Base-by-base conservation (phyloP, 2,329 filamentous ascomycete species). In the Remersonia thermophila region DNA sequence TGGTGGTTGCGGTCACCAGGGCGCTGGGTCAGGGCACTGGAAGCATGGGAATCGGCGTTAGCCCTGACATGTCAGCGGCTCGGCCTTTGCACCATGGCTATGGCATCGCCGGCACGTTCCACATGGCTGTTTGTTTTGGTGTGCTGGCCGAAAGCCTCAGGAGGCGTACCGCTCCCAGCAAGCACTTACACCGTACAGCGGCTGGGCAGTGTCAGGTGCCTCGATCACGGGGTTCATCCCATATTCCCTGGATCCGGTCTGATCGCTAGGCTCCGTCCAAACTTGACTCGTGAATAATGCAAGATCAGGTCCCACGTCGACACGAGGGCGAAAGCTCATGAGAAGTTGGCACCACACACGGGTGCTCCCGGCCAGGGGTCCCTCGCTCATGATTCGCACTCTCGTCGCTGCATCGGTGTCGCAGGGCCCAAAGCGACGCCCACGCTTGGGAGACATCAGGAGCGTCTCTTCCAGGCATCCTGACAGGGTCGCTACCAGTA, bases 281-380 rank as follows among this genome's bases (percentile, higher is more conserved):
- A n/a, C n/a, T n/a, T n/a, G n/a, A n/a, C n/a, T n/a, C n/a, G n/a
- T n/a, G n/a, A n/a, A n/a, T n/a, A 27, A 25, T 37, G 40, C 40
- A 41, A 33, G 35, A 41, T 39, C 16, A 33, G 37, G 36, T 15
- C 30, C 29, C 35, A 29, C 30, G 32, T 41, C 27, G 17, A 42
- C 5, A n/a, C n/a, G n/a, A n/a, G n/a, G n/a, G n/a, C n/a, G n/a
- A n/a, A n/a, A n/a, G n/a, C n/a, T n/a, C n/a, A n/a, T n/a, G n/a
- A n/a, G n/a, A 8, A 18, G 5, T 23, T 27, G 33, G 33, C 35
- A 26, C 28, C 26, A 30, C 27, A n/a, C n/a, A n/a, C 26, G 13
- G 20, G 29, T 33, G 32, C 35, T 37, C 36, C 27, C 29, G 33
- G 23, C 23, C 31, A 9, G 20, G 9, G 20, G 5, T 23, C 9